Conservation (phyloP, 106 monocot species). For the Dendrobium huoshanense region DNA sequence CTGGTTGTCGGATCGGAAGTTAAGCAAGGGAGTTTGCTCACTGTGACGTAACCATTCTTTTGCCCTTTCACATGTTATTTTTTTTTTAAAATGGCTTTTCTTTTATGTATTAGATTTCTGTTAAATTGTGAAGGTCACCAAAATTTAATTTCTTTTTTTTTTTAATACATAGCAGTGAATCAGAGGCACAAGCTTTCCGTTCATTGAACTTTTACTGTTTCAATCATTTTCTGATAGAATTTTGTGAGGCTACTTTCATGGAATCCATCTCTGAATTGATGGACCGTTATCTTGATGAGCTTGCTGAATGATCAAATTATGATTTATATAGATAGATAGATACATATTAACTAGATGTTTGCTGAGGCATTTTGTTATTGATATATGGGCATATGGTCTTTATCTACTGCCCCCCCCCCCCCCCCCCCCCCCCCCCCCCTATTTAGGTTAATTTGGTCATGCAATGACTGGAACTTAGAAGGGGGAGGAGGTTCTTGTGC, state of each 20-base stretch:
- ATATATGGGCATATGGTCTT: neutral
- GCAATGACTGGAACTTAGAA: neutral
- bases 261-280: slow-evolving; percentile 40
- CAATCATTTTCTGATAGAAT: too few relatives aligned
- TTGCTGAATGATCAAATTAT: neutral
- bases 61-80: too few relatives aligned
- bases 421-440: neutral
- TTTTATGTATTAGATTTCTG: too few relatives aligned
- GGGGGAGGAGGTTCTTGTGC: slow-evolving; percentile 14
- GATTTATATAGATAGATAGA: neutral
- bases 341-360: neutral
- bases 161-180: too few relatives aligned
- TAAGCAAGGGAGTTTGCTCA: too few relatives aligned
- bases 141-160: too few relatives aligned
- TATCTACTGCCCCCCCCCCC: neutral
- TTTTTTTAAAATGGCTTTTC: too few relatives aligned
- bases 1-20: too few relatives aligned
- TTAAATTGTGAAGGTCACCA: too few relatives aligned
- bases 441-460: slow-evolving; percentile 2
- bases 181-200: too few relatives aligned
- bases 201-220: too few relatives aligned
- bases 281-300: slow-evolving; percentile 37
- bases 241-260: slow-evolving; percentile 35
- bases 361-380: neutral
- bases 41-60: too few relatives aligned